Percentiles rank a stretch among this genome's conserved stretches.
These are phyloP conservation scores for Striga asiatica DNA, from an alignment of 257 asterid genomes.

Conservation along the genomic window DNA sequence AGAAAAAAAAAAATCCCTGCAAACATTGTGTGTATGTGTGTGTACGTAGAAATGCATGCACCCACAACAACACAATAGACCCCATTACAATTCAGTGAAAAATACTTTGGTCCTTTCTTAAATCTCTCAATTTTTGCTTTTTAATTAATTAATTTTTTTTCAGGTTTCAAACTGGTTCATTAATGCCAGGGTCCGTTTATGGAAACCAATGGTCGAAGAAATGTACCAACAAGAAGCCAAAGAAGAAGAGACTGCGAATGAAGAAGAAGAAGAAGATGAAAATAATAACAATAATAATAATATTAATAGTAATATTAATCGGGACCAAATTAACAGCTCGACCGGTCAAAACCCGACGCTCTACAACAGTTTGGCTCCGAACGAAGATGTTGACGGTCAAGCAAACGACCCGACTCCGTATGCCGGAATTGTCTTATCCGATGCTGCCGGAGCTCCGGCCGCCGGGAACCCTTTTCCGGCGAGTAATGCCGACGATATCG, in stretches of 20 bases:
- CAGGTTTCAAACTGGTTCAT: conserved; percentile 99
- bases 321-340: conserved; percentile 33
- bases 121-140: neutral
- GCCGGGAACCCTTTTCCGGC: conserved; percentile 19
- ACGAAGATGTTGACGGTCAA: conserved; percentile 19
- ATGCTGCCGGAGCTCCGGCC: conserved; percentile 3
- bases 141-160: neutral
- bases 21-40: neutral
- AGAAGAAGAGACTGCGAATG: conserved; percentile 27
- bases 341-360: conserved; percentile 59
- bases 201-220: conserved; percentile 99
- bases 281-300: neutral
- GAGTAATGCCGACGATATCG: conserved; percentile 25
- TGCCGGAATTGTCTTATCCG: neutral
- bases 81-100: neutral
- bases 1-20: neutral
- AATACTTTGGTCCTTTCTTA: neutral
- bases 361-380: neutral
- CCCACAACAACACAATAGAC: neutral
- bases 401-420: conserved; percentile 40
- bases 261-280: neutral
- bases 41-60: conserved; percentile 23
- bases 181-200: conserved; percentile 97
- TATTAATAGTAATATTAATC: neutral
- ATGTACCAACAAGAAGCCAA: conserved; percentile 96